A percentile compares a stretch with the other conserved stretches of the same genome.
Conservation (phyloP, 78 protist species). For the Protostelium mycophagum region DNA sequence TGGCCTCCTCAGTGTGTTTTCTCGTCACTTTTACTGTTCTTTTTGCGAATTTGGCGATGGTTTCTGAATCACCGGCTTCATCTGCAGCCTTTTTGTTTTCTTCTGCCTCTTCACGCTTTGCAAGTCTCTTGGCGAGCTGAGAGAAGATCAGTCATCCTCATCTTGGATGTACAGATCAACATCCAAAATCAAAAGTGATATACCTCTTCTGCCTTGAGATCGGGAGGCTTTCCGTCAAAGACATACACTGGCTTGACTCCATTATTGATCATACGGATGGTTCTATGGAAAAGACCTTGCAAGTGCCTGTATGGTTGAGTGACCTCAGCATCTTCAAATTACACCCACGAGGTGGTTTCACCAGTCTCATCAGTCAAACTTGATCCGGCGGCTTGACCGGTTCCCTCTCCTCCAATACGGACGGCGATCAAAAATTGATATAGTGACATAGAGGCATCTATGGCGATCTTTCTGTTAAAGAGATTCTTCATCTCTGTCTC, state of each 20-base stretch:
- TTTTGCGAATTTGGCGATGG: conserved; percentile 66
- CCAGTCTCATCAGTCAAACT: conserved; percentile 77
- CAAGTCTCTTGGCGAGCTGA: conserved; percentile 85
- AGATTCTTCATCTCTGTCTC: conserved; percentile 76
- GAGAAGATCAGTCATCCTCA: neutral
- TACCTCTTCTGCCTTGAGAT: conserved; percentile 84
- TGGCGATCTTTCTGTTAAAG: conserved; percentile 85
- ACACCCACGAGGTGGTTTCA: conserved; percentile 80
- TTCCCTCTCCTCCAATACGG: neutral
- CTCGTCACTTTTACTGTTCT: conserved; percentile 76
- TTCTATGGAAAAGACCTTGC: conserved; percentile 92
- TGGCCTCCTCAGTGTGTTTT: conserved; percentile 91
- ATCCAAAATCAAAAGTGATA: too few relatives aligned
- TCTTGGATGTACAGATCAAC: too few relatives aligned
- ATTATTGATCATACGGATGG: conserved; percentile 89
- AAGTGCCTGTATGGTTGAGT: conserved; percentile 64
- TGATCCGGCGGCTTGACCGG: conserved; percentile 22
- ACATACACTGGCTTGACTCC: conserved; percentile 98
- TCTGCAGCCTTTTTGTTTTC: conserved; percentile 67
- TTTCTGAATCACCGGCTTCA: conserved; percentile 83
- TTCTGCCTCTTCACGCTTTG: conserved; percentile 75
- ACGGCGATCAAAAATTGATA: conserved; percentile 94
- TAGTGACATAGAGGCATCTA: conserved; percentile 92
- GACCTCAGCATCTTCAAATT: neutral
- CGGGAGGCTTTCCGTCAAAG: conserved; percentile 98